Evolutionary conservation across 176 grass and related monocot genomes (phyloP), one percentile per base, ranked within the genome.

Genomic region (Aechmea fasciata): DNA sequence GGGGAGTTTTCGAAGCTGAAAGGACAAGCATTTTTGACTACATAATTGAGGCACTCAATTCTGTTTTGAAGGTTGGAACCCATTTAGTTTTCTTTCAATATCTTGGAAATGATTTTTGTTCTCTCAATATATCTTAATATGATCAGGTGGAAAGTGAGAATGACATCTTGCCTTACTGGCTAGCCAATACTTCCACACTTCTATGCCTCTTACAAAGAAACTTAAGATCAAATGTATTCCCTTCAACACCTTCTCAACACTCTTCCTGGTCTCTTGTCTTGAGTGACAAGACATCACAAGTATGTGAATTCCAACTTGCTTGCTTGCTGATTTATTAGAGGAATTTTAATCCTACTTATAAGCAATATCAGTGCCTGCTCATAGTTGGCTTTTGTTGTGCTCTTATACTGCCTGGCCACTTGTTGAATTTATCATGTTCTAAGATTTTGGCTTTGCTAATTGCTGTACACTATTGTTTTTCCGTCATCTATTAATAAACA

Each of bases 191-290:
- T 75, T 96, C 91, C 70, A 76, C 87, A 50, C 91, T 96, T 85
- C 26, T 96, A 50, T 96, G 84, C 72, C 75, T 90, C 76, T 76
- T 96, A 25, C 91, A 96, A 84, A 96, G 84, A 76, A 96, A 96
- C 63, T 63, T 96, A 71, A 71, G 91, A 67, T 87, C 87, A 71
- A 87, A 85, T 73, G 87, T 79, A 76, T 89, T 76, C 47, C 64
- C 79, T 17, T 11, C 66, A 53, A 77, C 63, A 17, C 75, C 78
- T 49, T 80, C 71, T 71, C 66, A 84, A 64, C 84, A 72, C 52
- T 85, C 82, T 67, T 75, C 79, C 47, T 75, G 83, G 72, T 67
- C 84, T 73, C 80, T 85, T 29, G 13, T 51, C 19, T 67, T 83
- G 64, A 76, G 71, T 79, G 83, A 79, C 82, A 93, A 70, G 76